Evolutionary conservation across 1,139 yeast species (phyloP).

Genomic region (Sugiyamaella sp.): DNA sequence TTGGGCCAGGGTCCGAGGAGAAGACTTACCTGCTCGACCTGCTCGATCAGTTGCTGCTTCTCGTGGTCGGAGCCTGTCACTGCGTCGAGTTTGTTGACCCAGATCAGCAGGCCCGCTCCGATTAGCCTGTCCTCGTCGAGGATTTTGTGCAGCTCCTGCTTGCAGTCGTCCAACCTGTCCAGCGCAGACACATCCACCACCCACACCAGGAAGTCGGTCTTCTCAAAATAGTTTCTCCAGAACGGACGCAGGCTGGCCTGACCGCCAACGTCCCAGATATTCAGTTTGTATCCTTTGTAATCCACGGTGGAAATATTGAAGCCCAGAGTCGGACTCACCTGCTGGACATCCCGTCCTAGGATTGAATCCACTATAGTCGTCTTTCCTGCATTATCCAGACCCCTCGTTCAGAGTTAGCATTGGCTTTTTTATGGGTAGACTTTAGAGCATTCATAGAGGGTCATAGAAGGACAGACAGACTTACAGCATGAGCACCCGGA

Average conservation of each 20-base stretch:
- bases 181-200: conserved; percentile 75
- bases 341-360: conserved; percentile 45
- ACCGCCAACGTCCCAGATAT: conserved; percentile 83
- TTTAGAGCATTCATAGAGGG: too few relatives aligned
- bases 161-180: conserved; percentile 67
- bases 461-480: conserved; percentile 23
- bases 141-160: conserved; percentile 62
- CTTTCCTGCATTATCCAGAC: conserved; percentile 89
- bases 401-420: conserved; percentile 43
- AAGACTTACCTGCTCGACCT: conserved; percentile 26
- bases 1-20: conserved; percentile 34
- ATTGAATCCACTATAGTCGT: conserved; percentile 70
- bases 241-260: conserved; percentile 76
- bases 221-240: conserved; percentile 91
- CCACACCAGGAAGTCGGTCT: conserved; percentile 86
- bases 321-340: conserved; percentile 65
- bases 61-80: conserved; percentile 50
- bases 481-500: conserved; percentile 66
- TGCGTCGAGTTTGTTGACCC: conserved; percentile 50
- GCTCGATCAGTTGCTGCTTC: conserved; percentile 41
- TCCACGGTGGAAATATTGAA: conserved; percentile 61
- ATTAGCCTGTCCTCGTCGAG: conserved; percentile 66
- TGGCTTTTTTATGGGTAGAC: too few relatives aligned
- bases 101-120: conserved; percentile 58
- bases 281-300: conserved; percentile 46